These are phyloP conservation scores for Trypanosoma melophagium DNA, from an alignment of 208 protist species.

Conservation along the genomic window DNA sequence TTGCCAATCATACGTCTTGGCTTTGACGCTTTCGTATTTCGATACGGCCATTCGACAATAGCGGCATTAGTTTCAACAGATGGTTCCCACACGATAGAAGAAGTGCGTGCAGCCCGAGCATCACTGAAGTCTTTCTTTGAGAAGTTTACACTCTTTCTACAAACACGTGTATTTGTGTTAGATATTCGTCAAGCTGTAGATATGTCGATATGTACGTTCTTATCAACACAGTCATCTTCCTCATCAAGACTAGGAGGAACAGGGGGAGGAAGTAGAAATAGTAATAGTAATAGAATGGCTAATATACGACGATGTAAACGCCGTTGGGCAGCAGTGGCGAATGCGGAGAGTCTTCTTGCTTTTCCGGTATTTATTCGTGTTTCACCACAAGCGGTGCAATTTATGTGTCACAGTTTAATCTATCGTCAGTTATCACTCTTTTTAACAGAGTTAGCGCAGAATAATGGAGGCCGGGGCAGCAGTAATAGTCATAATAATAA, in stretches of 20 bases:
- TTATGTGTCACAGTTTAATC: slow-evolving; percentile 24
- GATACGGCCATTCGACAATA: slow-evolving; percentile 10
- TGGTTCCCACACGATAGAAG: neutral
- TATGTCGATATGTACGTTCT: neutral
- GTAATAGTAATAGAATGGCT: neutral
- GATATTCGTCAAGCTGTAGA: slow-evolving; percentile 3
- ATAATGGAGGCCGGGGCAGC: neutral
- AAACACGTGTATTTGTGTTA: slow-evolving; percentile 12
- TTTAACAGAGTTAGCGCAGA: neutral
- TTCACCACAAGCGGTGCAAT: neutral
- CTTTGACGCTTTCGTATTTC: slow-evolving; percentile 31
- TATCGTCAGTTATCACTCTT: slow-evolving; percentile 19
- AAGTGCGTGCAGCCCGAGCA: neutral
- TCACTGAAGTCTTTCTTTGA: slow-evolving; percentile 13
- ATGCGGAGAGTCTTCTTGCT: slow-evolving; percentile 20
- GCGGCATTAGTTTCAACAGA: slow-evolving; percentile 5
- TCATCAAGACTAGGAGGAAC: slow-evolving; percentile 13
- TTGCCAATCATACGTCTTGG: slow-evolving; percentile 17
- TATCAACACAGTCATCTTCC: slow-evolving; percentile 10
- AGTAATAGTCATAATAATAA: neutral
- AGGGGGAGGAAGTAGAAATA: slow-evolving; percentile 9
- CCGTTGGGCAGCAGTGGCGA: slow-evolving; percentile 8
- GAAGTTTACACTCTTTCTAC: slow-evolving; percentile 25
- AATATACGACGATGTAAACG: slow-evolving; percentile 14
- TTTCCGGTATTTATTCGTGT: slow-evolving; percentile 16